Conservation (phyloP, 1,139 yeast species). For the Blastobotrys capitulatus region DNA sequence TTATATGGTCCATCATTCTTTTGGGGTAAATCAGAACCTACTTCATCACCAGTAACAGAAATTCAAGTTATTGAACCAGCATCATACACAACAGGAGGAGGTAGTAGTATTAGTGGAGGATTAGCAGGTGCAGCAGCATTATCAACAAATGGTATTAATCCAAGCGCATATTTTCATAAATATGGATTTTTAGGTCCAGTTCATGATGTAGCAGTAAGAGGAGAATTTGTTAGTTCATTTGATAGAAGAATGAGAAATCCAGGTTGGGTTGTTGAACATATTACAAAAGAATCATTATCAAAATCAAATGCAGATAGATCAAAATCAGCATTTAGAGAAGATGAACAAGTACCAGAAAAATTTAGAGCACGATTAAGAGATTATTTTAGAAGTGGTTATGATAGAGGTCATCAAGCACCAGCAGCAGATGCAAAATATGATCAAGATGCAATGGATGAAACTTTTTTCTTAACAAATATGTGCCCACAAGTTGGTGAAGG, state of each 20-base stretch:
- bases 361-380: constrained; percentile 76
- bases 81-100: constrained; percentile 1
- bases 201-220: constrained; percentile 69
- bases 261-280: constrained; percentile 86
- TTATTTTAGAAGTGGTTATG: constrained; percentile 92
- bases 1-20: constrained; percentile 11
- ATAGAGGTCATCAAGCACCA: constrained; percentile 96
- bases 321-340: constrained; percentile 79
- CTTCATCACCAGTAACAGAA: not conserved
- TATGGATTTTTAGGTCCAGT: constrained; percentile 95
- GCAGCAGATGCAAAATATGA: constrained; percentile 94
- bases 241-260: constrained; percentile 86
- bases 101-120: constrained; percentile 7
- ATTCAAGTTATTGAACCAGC: not conserved
- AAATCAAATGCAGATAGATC: constrained; percentile 57
- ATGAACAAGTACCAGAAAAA: constrained; percentile 69
- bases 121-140: constrained; percentile 12
- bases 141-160: constrained; percentile 41
- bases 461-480: constrained; percentile 83
- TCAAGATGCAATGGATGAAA: constrained; percentile 91
- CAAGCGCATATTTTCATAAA: constrained; percentile 50
- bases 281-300: constrained; percentile 66
- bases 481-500: constrained; percentile 98
- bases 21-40: constrained; percentile 11
- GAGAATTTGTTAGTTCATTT: constrained; percentile 79